Conservation (phyloP, 108 stramenopile species). For the Tribonema minus region DNA sequence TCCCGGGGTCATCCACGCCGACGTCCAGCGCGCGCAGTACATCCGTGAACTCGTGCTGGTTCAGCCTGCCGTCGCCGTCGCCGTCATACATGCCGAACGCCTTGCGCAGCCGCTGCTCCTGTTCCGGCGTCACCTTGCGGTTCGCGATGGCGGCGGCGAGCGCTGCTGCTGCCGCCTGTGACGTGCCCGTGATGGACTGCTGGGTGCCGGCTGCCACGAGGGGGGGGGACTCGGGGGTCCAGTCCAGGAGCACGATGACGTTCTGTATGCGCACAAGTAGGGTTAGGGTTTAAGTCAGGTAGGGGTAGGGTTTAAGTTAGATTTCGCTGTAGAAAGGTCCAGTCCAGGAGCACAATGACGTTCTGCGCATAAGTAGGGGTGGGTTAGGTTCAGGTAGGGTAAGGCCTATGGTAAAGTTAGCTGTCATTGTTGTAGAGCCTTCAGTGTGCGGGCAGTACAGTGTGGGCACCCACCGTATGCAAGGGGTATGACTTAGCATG, state of each 20-base stretch:
- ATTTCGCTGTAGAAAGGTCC: too few species aligned
- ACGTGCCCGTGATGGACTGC: background rate
- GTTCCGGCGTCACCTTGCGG: slow-evolving; percentile 68
- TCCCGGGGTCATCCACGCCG: slow-evolving; percentile 75
- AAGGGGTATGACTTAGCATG: too few species aligned
- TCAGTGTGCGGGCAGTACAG: too few species aligned
- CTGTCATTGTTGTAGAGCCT: too few species aligned
- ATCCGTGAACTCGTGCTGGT: slow-evolving; percentile 77
- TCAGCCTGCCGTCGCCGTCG: slow-evolving; percentile 71
- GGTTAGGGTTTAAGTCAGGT: too few species aligned
- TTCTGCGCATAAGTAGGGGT: too few species aligned
- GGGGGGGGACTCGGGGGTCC: slow-evolving; percentile 45
- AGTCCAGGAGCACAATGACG: slow-evolving; percentile 92
- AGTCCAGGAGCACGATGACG: slow-evolving; percentile 92
- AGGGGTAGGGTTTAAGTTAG: too few species aligned
- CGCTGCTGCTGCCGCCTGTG: background rate
- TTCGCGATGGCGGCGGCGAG: too few species aligned
- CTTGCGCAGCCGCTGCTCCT: slow-evolving; percentile 76
- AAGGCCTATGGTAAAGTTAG: too few species aligned
- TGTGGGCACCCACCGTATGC: too few species aligned
- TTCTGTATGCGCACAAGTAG: too few species aligned
- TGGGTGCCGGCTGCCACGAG: slow-evolving; percentile 31
- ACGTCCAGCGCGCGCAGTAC: slow-evolving; percentile 85
- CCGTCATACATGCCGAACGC: slow-evolving; percentile 82
- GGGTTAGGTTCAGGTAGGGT: too few species aligned